A percentile compares a stretch with the other conserved stretches of the same genome.
phyloP scores from a whole-genome alignment of 306 rosid genomes.

The Elaeagnus macrophylla region DNA sequence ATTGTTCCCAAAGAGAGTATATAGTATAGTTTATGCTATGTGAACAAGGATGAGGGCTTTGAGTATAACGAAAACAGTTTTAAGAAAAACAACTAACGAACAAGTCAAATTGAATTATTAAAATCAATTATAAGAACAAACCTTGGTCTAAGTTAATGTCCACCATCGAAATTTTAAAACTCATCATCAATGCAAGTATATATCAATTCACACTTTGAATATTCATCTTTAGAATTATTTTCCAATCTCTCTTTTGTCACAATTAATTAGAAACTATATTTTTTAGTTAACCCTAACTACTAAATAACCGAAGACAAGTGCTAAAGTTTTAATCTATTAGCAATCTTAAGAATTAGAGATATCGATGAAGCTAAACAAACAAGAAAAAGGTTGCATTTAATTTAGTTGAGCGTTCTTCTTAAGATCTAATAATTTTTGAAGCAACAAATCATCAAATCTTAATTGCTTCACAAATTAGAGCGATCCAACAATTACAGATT shows the following conservation, averaged over 20 bases:
- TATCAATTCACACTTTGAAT: not conserved
- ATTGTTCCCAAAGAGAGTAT: too few relatives aligned
- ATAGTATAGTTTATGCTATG: too few relatives aligned
- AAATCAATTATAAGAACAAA: not conserved
- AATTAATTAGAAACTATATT: not conserved
- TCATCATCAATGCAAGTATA: not conserved
- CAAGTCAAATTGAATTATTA: too few relatives aligned
- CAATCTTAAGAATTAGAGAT: not conserved
- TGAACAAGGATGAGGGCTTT: not conserved
- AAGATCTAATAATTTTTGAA: not conserved
- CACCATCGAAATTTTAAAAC: not conserved
- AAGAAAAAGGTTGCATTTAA: not conserved
- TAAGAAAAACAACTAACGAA: not conserved
- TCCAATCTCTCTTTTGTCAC: too few relatives aligned
- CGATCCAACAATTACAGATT: not conserved
- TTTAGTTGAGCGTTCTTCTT: not conserved
- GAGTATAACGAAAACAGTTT: too few relatives aligned
- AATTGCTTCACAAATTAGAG: not conserved
- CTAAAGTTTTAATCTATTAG: conserved; percentile 1
- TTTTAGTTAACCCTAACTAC: not conserved
- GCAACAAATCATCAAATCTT: not conserved
- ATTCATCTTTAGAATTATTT: not conserved
- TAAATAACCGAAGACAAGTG: too few relatives aligned
- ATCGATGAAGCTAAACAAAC: conserved; percentile 1
- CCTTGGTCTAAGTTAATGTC: too few relatives aligned